Evolutionary conservation across 805 yeast species (phyloP).

Genomic region (Zygoascus tannicola): DNA sequence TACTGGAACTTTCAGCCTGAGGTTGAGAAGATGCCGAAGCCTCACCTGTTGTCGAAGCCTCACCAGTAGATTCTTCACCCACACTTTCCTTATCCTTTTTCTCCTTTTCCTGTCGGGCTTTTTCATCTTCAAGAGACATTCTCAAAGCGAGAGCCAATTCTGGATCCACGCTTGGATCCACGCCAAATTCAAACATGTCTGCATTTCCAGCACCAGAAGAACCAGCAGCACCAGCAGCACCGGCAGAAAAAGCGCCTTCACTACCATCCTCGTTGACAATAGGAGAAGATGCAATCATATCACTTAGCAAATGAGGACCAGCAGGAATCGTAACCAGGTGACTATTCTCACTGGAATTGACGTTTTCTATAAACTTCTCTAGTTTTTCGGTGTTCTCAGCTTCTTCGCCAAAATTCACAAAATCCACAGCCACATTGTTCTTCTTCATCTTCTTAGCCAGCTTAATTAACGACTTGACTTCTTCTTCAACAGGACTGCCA

Average conservation of each 20-base stretch:
- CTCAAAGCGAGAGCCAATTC: conserved; percentile 94
- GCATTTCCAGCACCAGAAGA: conserved; percentile 29
- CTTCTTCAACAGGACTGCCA: conserved; percentile 72
- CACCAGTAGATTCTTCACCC: conserved; percentile 3
- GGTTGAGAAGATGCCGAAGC: not conserved
- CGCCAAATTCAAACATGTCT: conserved; percentile 48
- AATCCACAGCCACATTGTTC: conserved; percentile 81
- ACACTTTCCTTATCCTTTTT: conserved; percentile 9
- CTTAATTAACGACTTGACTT: conserved; percentile 62
- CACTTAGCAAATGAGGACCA: conserved; percentile 76
- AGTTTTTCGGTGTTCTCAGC: conserved; percentile 64
- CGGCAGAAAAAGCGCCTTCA: conserved; percentile 30
- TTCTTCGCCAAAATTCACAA: conserved; percentile 89
- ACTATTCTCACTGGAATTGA: conserved; percentile 51
- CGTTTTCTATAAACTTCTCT: conserved; percentile 65
- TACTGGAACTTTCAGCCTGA: not conserved
- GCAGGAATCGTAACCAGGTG: conserved; percentile 84
- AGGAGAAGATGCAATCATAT: conserved; percentile 67
- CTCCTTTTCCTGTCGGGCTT: conserved; percentile 73
- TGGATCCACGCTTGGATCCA: conserved; percentile 90
- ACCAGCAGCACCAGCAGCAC: conserved; percentile 25
- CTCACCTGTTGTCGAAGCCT: not conserved
- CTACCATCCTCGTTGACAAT: conserved; percentile 57
- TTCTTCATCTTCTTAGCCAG: conserved; percentile 90
- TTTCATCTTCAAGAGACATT: conserved; percentile 90